Conservation (phyloP, 2,329 filamentous ascomycete species). For the Aspergillus awamori region DNA sequence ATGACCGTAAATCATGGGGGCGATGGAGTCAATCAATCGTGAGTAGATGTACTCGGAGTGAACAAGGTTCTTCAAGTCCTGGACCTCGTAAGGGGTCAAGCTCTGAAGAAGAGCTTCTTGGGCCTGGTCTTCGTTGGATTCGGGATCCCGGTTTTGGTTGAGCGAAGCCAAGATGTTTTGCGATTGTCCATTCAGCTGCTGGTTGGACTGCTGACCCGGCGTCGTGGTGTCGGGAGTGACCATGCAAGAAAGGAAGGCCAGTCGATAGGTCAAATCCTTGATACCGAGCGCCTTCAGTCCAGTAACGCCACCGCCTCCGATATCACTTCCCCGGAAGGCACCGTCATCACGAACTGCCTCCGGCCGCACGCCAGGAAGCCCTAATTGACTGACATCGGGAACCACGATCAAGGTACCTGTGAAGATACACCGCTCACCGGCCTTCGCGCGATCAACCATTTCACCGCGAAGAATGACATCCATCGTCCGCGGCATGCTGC, state of each 20-base stretch:
- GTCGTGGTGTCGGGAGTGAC: conserved; percentile 85
- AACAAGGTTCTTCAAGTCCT: conserved; percentile 89
- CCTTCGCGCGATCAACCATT: conserved; percentile 96
- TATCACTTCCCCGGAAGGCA: conserved; percentile 74
- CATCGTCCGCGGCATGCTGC: conserved; percentile 97
- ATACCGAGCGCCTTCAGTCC: conserved; percentile 93
- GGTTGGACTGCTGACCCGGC: conserved; percentile 71
- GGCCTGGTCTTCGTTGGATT: conserved; percentile 79
- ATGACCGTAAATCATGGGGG: conserved; percentile 96
- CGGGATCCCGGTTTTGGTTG: conserved; percentile 70
- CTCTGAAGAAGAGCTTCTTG: conserved; percentile 86
- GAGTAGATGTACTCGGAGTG: conserved; percentile 95
- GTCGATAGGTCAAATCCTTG: conserved; percentile 87
- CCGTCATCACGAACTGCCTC: conserved; percentile 83
- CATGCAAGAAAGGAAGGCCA: conserved; percentile 98
- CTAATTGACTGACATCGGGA: conserved; percentile 92
- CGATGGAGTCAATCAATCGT: conserved; percentile 87
- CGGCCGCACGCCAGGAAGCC: conserved; percentile 80
- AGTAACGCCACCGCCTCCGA: conserved; percentile 79
- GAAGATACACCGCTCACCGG: conserved; percentile 97
- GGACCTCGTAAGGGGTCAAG: conserved; percentile 82
- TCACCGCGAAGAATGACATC: conserved; percentile 95
- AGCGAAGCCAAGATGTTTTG: conserved; percentile 83
- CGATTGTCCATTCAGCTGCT: conserved; percentile 71
- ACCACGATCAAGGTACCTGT: conserved; percentile 95